These are phyloP conservation scores for Hyphopichia pseudoburtonii DNA, from an alignment of 1,139 yeast species.

Conservation along the genomic window DNA sequence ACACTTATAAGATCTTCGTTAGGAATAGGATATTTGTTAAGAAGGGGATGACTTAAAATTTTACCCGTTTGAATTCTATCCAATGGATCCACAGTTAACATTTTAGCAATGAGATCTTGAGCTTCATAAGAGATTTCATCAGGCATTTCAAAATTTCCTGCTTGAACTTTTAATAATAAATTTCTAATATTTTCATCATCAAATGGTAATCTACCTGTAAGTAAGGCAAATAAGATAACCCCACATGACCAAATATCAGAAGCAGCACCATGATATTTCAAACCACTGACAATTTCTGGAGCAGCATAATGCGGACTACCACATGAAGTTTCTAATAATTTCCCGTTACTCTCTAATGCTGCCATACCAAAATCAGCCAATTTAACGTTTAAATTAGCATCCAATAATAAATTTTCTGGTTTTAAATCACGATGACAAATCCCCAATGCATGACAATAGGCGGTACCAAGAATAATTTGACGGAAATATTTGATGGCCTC, in stretches of 20 bases:
- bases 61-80: conserved; percentile 73
- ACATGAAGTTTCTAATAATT: conserved; percentile 73
- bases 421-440: conserved; percentile 81
- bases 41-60: conserved; percentile 74
- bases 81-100: conserved; percentile 79
- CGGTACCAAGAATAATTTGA: conserved; percentile 74
- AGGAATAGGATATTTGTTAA: conserved; percentile 59
- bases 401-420: conserved; percentile 73
- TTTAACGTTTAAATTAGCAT: conserved; percentile 65
- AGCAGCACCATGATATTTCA: conserved; percentile 77
- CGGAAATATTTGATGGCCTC: conserved; percentile 76
- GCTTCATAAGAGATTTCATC: conserved; percentile 64
- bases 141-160: conserved; percentile 75
- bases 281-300: conserved; percentile 80
- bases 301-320: conserved; percentile 90
- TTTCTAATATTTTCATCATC: conserved; percentile 79
- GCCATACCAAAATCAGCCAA: conserved; percentile 91
- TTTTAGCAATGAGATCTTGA: conserved; percentile 63
- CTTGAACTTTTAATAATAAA: conserved; percentile 68
- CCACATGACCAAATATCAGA: conserved; percentile 90
- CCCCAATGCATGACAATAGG: conserved; percentile 80
- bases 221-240: conserved; percentile 70
- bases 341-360: conserved; percentile 72
- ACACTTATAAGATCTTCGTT: conserved; percentile 51
- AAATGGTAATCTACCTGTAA: conserved; percentile 79